Base-by-base conservation (phyloP, 805 yeast genomes). In the Danielia reshetovae region DNA sequence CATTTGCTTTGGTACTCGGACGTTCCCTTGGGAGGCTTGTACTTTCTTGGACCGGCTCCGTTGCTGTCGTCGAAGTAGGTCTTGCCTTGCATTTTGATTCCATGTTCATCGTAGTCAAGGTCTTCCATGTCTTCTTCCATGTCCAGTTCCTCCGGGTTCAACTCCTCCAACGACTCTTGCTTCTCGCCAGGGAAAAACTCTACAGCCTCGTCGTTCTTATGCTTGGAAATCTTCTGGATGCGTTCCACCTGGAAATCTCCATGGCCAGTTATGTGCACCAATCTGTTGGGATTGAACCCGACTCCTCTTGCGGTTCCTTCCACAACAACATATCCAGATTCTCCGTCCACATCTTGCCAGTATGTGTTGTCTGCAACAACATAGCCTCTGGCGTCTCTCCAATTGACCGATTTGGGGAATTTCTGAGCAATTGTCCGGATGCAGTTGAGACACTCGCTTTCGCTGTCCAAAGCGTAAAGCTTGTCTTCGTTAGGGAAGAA, bases 341-440 rank as follows among this genome's bases (percentile, higher is more conserved):
- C 36, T 45, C 50, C 24, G 29, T 34, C 40, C n/a, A 23, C 13
- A 36, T 45, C 36, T 19, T 52, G 49, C 68, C 74, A 74, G 15
- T 56, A 46, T 1, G 84, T 68, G 4, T 60, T 52, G 46, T 88
- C 94, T 2, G 94, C 89, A 7, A 93, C 72, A 34, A 93, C 34
- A 62, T 88, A 93, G 6, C 96, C 90, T 54, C 98, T 72, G n/a
- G 79, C 63, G 49, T 90, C 97, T 62, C 97, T 80, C 97, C 98
- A 93, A 16, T 75, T 76, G 30, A 94, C 69, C 1, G 85, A 77
- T 52, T 79, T 81, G 18, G 98, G 98, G 49, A 81, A 76, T 60
- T 80, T 85, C 52, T 90, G 97, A 53, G 96, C 84, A 17, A 93
- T 51, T 4, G 70, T 67, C 57, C 98, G 76, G 27, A 84, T 68